These are phyloP conservation scores for Emergomyces orientalis DNA, from an alignment of 2,329 filamentous ascomycete species.

Conservation along the genomic window DNA sequence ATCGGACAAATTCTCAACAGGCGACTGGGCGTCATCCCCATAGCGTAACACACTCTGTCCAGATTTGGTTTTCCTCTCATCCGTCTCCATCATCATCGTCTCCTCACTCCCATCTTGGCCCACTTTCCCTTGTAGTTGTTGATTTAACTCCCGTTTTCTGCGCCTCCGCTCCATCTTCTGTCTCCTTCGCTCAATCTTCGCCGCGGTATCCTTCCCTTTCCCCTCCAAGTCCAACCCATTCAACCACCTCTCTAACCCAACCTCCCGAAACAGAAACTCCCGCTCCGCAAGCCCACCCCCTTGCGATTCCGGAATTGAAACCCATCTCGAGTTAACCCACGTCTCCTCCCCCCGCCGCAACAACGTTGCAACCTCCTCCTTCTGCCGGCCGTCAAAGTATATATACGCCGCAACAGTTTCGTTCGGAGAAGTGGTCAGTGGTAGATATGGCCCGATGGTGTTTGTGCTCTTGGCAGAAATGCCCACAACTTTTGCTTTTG, in stretches of 20 bases:
- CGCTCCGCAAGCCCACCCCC: constrained; percentile 90
- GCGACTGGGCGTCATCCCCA: constrained; percentile 63
- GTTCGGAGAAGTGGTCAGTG: constrained; percentile 84
- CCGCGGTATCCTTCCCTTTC: constrained; percentile 80
- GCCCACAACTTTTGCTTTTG: constrained; percentile 72
- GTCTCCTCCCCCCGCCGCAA: constrained; percentile 90
- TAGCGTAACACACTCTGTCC: constrained; percentile 62
- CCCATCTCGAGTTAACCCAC: constrained; percentile 98
- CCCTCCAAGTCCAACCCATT: constrained; percentile 94
- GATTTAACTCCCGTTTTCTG: constrained; percentile 62
- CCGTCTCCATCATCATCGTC: constrained; percentile 31
- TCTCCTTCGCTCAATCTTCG: constrained; percentile 58
- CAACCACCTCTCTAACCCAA: constrained; percentile 90
- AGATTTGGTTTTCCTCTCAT: constrained; percentile 23
- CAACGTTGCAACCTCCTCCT: constrained; percentile 94
- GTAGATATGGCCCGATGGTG: constrained; percentile 72
- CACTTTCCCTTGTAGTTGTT: constrained; percentile 34
- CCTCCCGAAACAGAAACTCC: constrained; percentile 94
- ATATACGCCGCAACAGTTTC: constrained; percentile 98
- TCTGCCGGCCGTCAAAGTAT: constrained; percentile 90
- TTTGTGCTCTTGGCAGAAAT: constrained; percentile 48
- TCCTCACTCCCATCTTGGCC: constrained; percentile 28
- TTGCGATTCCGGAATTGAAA: constrained; percentile 82
- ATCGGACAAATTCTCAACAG: constrained; percentile 62
- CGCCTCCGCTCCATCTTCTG: constrained; percentile 73